Percentiles rank a stretch among this genome's conserved stretches.
These are phyloP conservation scores for Closterium sp. DNA, from an alignment of 139 green algal genomes.

Conservation along the genomic window DNA sequence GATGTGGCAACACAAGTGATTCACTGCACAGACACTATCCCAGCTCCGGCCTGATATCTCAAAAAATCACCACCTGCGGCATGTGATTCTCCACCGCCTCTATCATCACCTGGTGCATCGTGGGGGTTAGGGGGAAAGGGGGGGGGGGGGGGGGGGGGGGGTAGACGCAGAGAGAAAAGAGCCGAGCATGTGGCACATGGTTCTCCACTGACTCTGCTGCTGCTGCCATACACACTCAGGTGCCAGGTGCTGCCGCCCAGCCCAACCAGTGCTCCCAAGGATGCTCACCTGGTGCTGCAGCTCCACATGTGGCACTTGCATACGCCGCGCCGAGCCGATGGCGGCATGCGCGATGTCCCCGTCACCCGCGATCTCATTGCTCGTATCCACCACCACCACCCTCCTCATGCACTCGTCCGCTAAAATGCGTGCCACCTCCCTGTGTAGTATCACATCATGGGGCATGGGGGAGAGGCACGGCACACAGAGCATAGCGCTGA, in stretches of 20 bases:
- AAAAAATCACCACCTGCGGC: constrained; percentile 75
- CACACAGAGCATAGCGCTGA: too few relatives aligned
- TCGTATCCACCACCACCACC: constrained; percentile 72
- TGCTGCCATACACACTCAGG: too few relatives aligned
- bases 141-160: too few relatives aligned
- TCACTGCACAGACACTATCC: neutral
- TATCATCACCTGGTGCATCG: constrained; percentile 51
- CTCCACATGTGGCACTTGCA: constrained; percentile 56
- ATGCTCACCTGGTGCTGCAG: constrained; percentile 52
- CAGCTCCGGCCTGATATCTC: constrained; percentile 24
- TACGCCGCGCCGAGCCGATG: constrained; percentile 52
- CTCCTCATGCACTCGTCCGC: constrained; percentile 57
- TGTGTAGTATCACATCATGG: neutral
- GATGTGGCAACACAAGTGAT: too few relatives aligned
- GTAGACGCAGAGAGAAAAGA: too few relatives aligned
- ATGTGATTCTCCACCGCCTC: constrained; percentile 84
- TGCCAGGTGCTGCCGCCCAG: neutral
- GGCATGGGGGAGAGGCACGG: too few relatives aligned
- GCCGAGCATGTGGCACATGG: too few relatives aligned
- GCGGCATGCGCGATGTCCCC: constrained; percentile 74
- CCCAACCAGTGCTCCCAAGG: too few relatives aligned
- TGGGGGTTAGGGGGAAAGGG: too few relatives aligned
- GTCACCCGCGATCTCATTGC: constrained; percentile 60
- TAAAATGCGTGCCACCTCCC: constrained; percentile 68
- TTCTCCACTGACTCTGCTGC: too few relatives aligned